These are phyloP conservation scores for Thermothielavioides terrestris DNA, from an alignment of 495 filamentous ascomycete genomes.

Conservation along the genomic window DNA sequence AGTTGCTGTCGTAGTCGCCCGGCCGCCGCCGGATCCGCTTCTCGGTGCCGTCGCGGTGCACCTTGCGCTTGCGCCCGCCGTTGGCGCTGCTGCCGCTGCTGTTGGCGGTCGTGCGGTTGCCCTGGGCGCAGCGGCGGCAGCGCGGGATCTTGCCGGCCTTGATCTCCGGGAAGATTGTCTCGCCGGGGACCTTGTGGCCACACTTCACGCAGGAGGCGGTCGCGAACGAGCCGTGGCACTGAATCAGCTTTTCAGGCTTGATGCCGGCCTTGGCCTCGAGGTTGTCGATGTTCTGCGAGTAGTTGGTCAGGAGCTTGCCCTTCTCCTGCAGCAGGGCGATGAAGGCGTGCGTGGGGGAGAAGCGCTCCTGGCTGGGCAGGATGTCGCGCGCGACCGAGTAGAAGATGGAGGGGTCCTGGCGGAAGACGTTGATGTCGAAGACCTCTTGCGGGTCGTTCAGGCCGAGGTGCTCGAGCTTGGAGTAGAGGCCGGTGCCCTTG, in stretches of 20 bases:
- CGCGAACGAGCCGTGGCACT: slow-evolving; percentile 94
- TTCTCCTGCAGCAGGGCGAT: slow-evolving; percentile 90
- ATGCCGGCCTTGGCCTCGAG: slow-evolving; percentile 87
- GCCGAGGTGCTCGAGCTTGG: slow-evolving; percentile 61
- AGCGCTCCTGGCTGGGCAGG: slow-evolving; percentile 60
- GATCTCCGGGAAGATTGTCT: slow-evolving; percentile 70
- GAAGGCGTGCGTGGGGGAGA: slow-evolving; percentile 89
- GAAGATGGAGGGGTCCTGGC: slow-evolving; percentile 81
- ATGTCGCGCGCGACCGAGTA: slow-evolving; percentile 90
- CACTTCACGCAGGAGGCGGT: slow-evolving; percentile 87
- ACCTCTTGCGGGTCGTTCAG: slow-evolving; percentile 87
- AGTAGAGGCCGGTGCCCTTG: slow-evolving; percentile 78
- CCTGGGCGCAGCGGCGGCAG: slow-evolving; percentile 52
- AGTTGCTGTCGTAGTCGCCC: slow-evolving; percentile 59
- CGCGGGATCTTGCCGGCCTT: slow-evolving; percentile 59
- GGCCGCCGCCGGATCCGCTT: slow-evolving; percentile 47
- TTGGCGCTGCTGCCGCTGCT: not conserved
- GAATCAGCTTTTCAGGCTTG: slow-evolving; percentile 71
- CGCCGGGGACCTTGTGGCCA: slow-evolving; percentile 61
- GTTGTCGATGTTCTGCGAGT: slow-evolving; percentile 98
- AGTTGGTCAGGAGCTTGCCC: slow-evolving; percentile 87
- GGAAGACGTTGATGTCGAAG: slow-evolving; percentile 82
- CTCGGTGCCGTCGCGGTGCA: slow-evolving; percentile 54
- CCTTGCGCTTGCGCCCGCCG: slow-evolving; percentile 59
- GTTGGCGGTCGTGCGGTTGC: slow-evolving; percentile 32